Conservation (phyloP, 2,329 filamentous ascomycete species). For the Penicillium sp. region DNA sequence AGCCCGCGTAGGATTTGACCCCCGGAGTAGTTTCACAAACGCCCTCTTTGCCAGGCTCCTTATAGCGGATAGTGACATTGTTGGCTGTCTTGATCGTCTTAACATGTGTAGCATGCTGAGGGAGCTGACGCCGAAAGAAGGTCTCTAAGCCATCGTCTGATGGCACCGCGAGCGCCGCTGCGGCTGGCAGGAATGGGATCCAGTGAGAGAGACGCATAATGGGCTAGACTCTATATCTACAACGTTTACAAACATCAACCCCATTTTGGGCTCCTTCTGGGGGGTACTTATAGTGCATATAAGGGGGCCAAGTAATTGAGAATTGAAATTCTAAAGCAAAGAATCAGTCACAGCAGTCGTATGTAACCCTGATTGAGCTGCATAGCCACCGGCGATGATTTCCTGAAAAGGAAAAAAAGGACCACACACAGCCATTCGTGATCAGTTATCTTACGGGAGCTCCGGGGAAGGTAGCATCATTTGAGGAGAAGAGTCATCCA, state of each 20-base stretch:
- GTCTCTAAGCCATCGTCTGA: constrained; percentile 9
- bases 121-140: constrained; percentile 34
- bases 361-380: not conserved
- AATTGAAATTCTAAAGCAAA: not conserved
- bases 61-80: constrained; percentile 57
- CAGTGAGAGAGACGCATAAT: constrained; percentile 26
- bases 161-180: constrained; percentile 18
- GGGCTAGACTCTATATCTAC: not conserved
- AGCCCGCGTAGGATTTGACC: constrained; percentile 58
- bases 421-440: not conserved
- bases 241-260: not conserved
- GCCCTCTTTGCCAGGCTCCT: constrained; percentile 52
- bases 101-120: constrained; percentile 39
- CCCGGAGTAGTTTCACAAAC: constrained; percentile 57
- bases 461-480: constrained; percentile 19
- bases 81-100: constrained; percentile 41
- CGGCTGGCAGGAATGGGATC: constrained; percentile 22
- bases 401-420: constrained; percentile 3
- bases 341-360: not conserved
- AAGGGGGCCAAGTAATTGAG: too few species aligned
- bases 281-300: not conserved
- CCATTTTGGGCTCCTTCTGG: too few species aligned
- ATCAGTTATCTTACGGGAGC: constrained; percentile 16
- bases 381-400: not conserved
- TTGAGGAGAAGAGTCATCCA: not conserved